phyloP scores from a whole-genome alignment of 31 red algal species.

The Endocladia muricata region DNA sequence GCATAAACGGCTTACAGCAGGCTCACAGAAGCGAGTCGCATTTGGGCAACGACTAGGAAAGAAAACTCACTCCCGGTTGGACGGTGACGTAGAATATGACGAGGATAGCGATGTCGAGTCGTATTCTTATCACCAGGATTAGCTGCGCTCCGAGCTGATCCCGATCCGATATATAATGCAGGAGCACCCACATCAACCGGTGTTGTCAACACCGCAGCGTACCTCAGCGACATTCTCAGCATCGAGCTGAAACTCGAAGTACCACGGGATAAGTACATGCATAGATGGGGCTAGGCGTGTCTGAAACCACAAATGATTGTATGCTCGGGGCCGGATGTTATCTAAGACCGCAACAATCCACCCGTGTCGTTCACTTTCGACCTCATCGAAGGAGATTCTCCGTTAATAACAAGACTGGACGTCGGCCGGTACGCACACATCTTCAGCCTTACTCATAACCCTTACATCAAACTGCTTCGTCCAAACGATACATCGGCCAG shows the following conservation, averaged over 20 bases:
- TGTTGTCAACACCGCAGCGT: not conserved
- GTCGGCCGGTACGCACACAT: slow-evolving; percentile 1
- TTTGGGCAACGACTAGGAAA: not conserved
- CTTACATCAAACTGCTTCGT: not conserved
- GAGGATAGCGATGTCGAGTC: not conserved
- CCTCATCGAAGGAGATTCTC: slow-evolving; percentile 28
- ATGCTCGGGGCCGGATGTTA: not conserved
- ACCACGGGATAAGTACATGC: not conserved
- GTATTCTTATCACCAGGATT: not conserved
- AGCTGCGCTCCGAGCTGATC: not conserved
- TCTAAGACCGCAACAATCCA: slow-evolving; percentile 3
- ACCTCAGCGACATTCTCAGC: slow-evolving; percentile 15
- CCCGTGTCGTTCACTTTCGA: slow-evolving; percentile 22
- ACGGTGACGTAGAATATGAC: not conserved
- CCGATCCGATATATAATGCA: slow-evolving; percentile 16
- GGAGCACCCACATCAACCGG: slow-evolving; percentile 18
- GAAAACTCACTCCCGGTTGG: not conserved
- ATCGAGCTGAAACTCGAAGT: not conserved
- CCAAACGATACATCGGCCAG: not conserved
- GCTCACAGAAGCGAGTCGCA: not conserved
- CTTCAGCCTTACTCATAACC: slow-evolving; percentile 2
- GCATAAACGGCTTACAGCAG: not conserved
- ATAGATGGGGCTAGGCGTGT: slow-evolving; percentile 16
- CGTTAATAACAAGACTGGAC: slow-evolving; percentile 34
- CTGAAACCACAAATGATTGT: slow-evolving; percentile 4